phyloP scores from a whole-genome alignment of 179 eudicot species.

The Drosera spatulata region DNA sequence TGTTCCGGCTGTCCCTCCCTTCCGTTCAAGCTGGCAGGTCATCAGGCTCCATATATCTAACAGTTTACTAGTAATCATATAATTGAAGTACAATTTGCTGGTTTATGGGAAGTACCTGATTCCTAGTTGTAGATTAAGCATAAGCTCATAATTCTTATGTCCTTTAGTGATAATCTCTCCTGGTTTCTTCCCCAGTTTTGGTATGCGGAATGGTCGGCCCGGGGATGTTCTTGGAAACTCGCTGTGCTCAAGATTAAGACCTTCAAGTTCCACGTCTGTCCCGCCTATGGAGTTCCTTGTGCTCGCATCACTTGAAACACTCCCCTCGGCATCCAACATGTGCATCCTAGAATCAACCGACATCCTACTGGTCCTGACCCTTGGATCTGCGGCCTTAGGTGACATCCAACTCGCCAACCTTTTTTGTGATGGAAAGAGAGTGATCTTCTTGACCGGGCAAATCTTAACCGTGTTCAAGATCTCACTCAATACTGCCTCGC shows the following conservation, averaged over 20 bases:
- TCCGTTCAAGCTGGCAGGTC: too few species aligned
- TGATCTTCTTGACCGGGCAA: slow-evolving; percentile 40
- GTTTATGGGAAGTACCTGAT: slow-evolving; percentile 43
- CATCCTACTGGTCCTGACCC: slow-evolving; percentile 50
- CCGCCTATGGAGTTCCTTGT: slow-evolving; percentile 30
- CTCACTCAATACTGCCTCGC: slow-evolving; percentile 43
- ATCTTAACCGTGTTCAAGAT: slow-evolving; percentile 30
- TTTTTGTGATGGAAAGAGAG: slow-evolving; percentile 67
- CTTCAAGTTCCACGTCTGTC: slow-evolving; percentile 27
- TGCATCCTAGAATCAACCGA: slow-evolving; percentile 46
- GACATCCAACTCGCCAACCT: slow-evolving; percentile 34
- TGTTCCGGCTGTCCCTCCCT: too few species aligned
- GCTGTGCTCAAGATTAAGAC: slow-evolving; percentile 21
- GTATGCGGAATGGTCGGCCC: slow-evolving; percentile 28
- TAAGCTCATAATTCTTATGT: slow-evolving; percentile 85
- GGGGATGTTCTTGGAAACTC: slow-evolving; percentile 8
- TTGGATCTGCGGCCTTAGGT: slow-evolving; percentile 32
- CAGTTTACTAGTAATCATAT: too few species aligned
- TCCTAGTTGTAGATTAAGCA: slow-evolving; percentile 93
- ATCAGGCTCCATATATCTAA: too few species aligned
- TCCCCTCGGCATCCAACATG: slow-evolving; percentile 15
- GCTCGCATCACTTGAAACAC: slow-evolving; percentile 14
- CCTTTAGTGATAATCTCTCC: slow-evolving; percentile 73
- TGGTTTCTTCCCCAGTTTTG: slow-evolving; percentile 43
- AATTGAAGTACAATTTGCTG: background rate